Percentiles rank a stretch among this genome's conserved stretches.
Conservation (phyloP, 2,329 filamentous ascomycete genomes). For the Lomentospora prolificans region DNA sequence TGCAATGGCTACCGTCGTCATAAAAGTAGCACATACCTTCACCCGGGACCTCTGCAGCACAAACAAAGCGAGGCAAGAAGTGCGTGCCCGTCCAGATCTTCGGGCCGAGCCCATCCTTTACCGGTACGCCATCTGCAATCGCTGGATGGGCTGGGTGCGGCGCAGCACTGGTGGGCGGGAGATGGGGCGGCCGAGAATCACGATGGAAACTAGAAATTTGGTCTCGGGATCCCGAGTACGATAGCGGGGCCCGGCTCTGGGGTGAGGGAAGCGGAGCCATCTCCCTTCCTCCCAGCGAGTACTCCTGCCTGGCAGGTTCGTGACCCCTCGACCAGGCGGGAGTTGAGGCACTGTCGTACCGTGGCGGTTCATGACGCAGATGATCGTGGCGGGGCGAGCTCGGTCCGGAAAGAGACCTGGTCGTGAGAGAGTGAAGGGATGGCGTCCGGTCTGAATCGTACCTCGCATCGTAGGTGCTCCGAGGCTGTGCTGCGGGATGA, state of each 20-base stretch:
- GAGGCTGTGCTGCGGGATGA: constrained; percentile 30
- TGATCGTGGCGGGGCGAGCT: constrained; percentile 1
- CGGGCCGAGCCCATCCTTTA: constrained; percentile 52
- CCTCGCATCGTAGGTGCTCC: constrained; percentile 36
- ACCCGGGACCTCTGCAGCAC: constrained; percentile 58
- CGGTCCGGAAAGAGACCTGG: constrained; percentile 11
- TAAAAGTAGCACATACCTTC: constrained; percentile 80
- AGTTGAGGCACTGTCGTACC: constrained; percentile 24
- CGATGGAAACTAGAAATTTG: background rate
- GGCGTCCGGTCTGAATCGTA: constrained; percentile 28
- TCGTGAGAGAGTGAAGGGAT: constrained; percentile 20
- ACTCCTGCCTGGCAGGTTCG: constrained; percentile 33
- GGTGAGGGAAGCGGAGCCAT: background rate
- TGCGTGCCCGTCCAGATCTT: constrained; percentile 63
- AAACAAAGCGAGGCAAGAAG: constrained; percentile 56
- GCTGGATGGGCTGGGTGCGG: constrained; percentile 14
- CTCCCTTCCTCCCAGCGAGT: constrained; percentile 33
- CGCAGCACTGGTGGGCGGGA: background rate
- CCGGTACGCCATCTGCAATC: constrained; percentile 29
- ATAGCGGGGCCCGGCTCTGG: background rate
- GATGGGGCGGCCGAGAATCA: background rate
- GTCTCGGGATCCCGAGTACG: background rate
- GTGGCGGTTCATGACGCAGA: constrained; percentile 13
- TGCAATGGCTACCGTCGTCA: constrained; percentile 74
- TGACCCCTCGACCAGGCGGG: constrained; percentile 28